phyloP scores from a whole-genome alignment of 2,329 filamentous ascomycete species.

The Fusarium multiceps region DNA sequence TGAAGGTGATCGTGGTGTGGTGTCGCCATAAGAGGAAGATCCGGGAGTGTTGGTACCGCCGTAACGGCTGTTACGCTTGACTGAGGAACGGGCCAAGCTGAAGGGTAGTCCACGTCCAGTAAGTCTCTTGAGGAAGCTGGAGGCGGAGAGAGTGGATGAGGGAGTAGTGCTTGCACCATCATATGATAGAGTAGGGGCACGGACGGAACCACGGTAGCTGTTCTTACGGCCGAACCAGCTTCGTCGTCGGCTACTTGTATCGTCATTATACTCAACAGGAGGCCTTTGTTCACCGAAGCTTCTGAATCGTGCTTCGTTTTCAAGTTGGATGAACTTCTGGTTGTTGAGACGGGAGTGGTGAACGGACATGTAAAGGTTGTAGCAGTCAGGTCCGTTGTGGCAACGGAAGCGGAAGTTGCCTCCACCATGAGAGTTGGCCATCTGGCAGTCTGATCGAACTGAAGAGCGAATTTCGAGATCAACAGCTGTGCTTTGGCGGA shows the following conservation, averaged over 20 bases:
- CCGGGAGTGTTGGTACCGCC: conserved; percentile 72
- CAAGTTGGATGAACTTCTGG: conserved; percentile 80
- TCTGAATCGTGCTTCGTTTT: conserved; percentile 75
- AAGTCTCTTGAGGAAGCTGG: conserved; percentile 84
- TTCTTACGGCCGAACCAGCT: conserved; percentile 73
- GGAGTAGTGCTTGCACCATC: conserved; percentile 77
- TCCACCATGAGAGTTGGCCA: conserved; percentile 70
- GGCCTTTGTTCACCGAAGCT: conserved; percentile 72
- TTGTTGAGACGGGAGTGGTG: conserved; percentile 93
- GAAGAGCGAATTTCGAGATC: conserved; percentile 95
- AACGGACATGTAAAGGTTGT: conserved; percentile 84
- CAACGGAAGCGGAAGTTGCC: conserved; percentile 92
- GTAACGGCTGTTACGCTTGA: conserved; percentile 66
- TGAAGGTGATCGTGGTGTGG: conserved; percentile 67
- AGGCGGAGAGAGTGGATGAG: conserved; percentile 72
- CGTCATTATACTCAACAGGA: conserved; percentile 61
- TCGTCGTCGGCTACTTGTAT: conserved; percentile 59
- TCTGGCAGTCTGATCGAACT: conserved; percentile 76
- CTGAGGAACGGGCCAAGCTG: conserved; percentile 83
- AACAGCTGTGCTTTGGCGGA: conserved; percentile 89
- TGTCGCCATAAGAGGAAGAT: conserved; percentile 62
- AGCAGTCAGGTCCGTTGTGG: conserved; percentile 79
- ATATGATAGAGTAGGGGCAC: conserved; percentile 74
- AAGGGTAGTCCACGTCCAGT: conserved; percentile 77
- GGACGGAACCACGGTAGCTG: conserved; percentile 71